These are phyloP conservation scores for Echria macrotheca DNA, from an alignment of 495 filamentous ascomycete species.

Conservation along the genomic window DNA sequence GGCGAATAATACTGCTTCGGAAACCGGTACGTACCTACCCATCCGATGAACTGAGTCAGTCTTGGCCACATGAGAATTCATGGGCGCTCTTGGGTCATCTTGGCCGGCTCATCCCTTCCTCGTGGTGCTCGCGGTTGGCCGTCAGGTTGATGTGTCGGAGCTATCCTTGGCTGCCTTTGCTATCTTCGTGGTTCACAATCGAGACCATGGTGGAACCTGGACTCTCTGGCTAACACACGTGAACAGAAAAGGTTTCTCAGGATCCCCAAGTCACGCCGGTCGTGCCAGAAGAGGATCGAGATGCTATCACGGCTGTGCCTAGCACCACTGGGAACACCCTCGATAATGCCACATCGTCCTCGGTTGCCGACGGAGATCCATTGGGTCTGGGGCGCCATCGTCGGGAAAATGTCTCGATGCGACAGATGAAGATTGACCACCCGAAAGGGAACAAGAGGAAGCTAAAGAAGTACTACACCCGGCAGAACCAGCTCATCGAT, in stretches of 20 bases:
- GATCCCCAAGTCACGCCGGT: conserved; percentile 11
- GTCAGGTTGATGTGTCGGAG: background rate
- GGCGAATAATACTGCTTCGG: too few species aligned
- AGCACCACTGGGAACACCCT: background rate
- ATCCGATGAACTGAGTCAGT: too few species aligned
- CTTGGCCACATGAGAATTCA: too few species aligned
- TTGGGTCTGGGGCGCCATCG: conserved; percentile 37
- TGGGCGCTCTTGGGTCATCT: too few species aligned
- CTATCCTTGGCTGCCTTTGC: background rate
- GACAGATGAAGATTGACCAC: conserved; percentile 41
- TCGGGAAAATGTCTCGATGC: conserved; percentile 33
- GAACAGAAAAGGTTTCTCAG: conserved; percentile 8
- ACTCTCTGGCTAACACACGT: conserved; percentile 11
- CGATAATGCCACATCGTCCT: conserved; percentile 14
- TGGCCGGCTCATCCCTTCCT: too few species aligned
- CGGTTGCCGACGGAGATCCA: conserved; percentile 28
- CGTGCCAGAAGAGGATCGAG: background rate
- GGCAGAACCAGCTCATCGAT: conserved; percentile 52
- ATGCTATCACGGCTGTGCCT: background rate
- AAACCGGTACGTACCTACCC: conserved; percentile 16
- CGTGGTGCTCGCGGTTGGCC: too few species aligned
- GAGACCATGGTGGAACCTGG: too few species aligned
- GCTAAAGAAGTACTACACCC: conserved; percentile 49
- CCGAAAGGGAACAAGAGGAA: conserved; percentile 39
- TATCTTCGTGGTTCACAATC: too few species aligned